Evolutionary conservation across 805 yeast genomes (phyloP), one percentile per base, ranked within the genome.

Genomic region (Hanseniaspora singularis): DNA sequence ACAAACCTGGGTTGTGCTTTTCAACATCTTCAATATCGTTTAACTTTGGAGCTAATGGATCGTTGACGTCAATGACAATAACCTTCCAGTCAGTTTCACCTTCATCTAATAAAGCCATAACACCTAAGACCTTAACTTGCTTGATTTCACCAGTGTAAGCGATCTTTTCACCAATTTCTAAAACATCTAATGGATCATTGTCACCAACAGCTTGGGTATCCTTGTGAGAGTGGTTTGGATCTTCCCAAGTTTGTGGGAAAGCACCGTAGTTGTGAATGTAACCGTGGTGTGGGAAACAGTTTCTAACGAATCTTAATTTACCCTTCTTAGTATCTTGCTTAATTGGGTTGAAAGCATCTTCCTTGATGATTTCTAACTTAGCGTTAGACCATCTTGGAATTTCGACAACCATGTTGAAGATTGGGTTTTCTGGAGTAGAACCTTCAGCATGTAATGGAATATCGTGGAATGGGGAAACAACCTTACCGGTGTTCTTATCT

Each of bases 221-320:
- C 68, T 77, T 76, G 64, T 68, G 83, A 61, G 65, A 63, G 62
- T 56, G 72, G 58, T 67, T 76, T 64, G 77, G 84, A 60, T 92
- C 94, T 65, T 89, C 98, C 97, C 97, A 89, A 3, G 97, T 89
- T 67, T 84, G 94, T 15, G 94, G 88, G 55, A 84, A 69, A 3
- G 94, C 89, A 38, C 95, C 94, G 59, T 85, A 85, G 64, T 85
- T 85, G 63, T 80, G 88, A 48, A 85, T 79, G 62, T 83, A 84
- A 1, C 95, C 95, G 54, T 80, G 80, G 61, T 72, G 78, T 8
- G 95, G 95, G 67, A 79, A 85, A 19, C 83, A 66, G 64, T 85
- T 85, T 56, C 79, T 73, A 27, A 85, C 81, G 55, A 78, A 85
- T 56, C 95, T 68, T 31, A 80, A 72, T 53, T 79, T 69, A 5